Conservation (phyloP, 2,329 filamentous ascomycete species). For the Boeremia lycopersici region DNA sequence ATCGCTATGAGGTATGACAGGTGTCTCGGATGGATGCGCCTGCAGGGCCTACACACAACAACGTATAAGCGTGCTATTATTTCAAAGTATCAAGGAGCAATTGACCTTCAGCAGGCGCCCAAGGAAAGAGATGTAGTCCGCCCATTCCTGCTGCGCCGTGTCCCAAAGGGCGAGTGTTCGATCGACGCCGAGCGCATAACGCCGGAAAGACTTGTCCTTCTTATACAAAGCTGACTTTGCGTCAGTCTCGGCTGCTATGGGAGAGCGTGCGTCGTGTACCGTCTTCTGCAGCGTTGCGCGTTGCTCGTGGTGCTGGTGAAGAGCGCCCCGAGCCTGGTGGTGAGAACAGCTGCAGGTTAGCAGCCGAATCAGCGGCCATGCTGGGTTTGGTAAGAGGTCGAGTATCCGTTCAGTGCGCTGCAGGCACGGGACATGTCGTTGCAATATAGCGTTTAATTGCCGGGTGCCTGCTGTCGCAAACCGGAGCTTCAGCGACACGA, state of each 20-base stretch:
- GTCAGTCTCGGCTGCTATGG: conserved; percentile 3
- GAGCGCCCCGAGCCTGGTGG: conserved; percentile 84
- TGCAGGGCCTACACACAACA: conserved; percentile 73
- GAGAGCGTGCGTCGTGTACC: conserved; percentile 60
- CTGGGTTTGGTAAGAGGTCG: conserved; percentile 30
- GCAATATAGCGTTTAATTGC: conserved; percentile 13
- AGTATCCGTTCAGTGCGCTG: conserved; percentile 23
- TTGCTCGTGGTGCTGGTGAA: conserved; percentile 75
- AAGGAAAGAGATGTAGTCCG: conserved; percentile 97
- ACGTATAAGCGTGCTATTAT: conserved; percentile 33
- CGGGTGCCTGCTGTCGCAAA: conserved; percentile 25
- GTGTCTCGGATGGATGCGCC: conserved; percentile 74
- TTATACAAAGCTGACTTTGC: conserved; percentile 59
- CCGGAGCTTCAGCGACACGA: conserved; percentile 23
- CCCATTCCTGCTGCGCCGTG: conserved; percentile 95
- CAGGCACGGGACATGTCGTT: conserved; percentile 40
- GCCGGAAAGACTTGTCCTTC: conserved; percentile 74
- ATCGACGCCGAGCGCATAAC: conserved; percentile 89
- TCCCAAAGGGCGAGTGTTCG: conserved; percentile 89
- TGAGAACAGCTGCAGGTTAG: conserved; percentile 57
- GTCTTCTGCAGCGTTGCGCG: conserved; percentile 77
- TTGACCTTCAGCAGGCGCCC: conserved; percentile 85
- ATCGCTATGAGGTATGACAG: conserved; percentile 78
- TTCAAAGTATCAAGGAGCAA: conserved; percentile 19
- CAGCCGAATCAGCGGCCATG: conserved; percentile 48